Base-by-base conservation (phyloP, 106 monocot genomes). In the Iris macrosiphon region DNA sequence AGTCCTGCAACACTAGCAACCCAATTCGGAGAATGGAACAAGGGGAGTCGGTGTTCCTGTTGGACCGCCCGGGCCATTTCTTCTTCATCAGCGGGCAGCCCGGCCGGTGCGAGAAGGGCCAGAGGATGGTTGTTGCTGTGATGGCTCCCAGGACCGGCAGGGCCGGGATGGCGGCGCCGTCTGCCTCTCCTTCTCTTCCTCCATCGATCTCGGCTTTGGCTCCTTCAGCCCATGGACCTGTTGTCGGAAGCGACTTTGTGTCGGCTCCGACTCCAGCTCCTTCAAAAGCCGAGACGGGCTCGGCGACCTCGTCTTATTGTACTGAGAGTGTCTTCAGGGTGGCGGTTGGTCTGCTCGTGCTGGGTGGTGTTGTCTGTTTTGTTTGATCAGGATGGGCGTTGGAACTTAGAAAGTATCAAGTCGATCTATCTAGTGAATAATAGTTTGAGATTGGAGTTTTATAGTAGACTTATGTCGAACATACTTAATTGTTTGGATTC, bases 121-220 rank as follows among this genome's bases (percentile, higher is more conserved):
- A 81, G 74, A 91, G 82, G 57, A 51, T 91, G 49, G 23, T 67
- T 0, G 75, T 82, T 8, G 75, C 69, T 1, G 90, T 91, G 15
- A 19, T 81, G 67, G 60, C 71, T 9, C 28, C 23, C 2, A 62
- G 80, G 16, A 31, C 18, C 6, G 37, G 28, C 16, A 18, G 1
- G 2, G 42, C 45, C 0, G n/a, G 5, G 0, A 1, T 44, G 2
- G 30, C 62, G 0, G 26, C 61, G 6, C 12, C 44, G 8, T 10
- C 12, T 30, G 6, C 37, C 55, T 2, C 24, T 40, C 24, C 50
- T 38, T 3, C 57, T 1, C 33, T 50, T 0, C 35, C 58, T 17
- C 17, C 55, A 6, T 30, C 58, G 1, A 2, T 15, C 6, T 31
- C 43, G 1, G 11, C 60, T 1, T 0, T 60, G 0, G 2, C 61